Evolutionary conservation across 768 basidiomycete genomes (phyloP).

Genomic region (Amanita rubescens): DNA sequence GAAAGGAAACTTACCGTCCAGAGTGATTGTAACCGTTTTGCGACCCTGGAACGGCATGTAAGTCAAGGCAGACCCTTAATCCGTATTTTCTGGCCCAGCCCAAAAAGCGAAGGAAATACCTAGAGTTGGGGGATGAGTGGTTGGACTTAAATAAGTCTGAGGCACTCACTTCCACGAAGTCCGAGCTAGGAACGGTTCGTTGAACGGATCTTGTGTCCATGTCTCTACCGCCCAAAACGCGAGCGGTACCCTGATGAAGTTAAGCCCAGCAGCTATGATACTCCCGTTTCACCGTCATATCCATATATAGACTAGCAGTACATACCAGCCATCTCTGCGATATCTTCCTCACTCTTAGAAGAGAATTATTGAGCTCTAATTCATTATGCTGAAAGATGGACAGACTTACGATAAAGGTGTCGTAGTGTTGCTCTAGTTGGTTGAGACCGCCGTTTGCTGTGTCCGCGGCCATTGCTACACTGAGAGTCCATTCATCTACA

Average conservation of each 20-base stretch:
- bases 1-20: constrained; percentile 32
- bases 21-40: constrained; percentile 70
- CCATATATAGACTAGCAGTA: not conserved
- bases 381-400: not conserved
- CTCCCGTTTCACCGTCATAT: not conserved
- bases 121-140: constrained; percentile 13
- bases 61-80: constrained; percentile 72
- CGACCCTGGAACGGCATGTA: constrained; percentile 73
- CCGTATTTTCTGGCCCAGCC: constrained; percentile 89
- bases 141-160: not conserved
- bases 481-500: constrained; percentile 65
- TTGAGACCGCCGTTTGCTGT: constrained; percentile 43
- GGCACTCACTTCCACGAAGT: constrained; percentile 60
- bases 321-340: constrained; percentile 69
- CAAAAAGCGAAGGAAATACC: constrained; percentile 68
- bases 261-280: constrained; percentile 59
- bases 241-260: constrained; percentile 76
- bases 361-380: not conserved
- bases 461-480: constrained; percentile 56
- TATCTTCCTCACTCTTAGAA: constrained; percentile 73
- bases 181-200: constrained; percentile 70
- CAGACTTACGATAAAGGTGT: constrained; percentile 67
- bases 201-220: constrained; percentile 68
- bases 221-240: constrained; percentile 85
- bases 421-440: constrained; percentile 70